Evolutionary conservation across 208 protist species (phyloP), one percentile per base, ranked within the genome.

Genomic region (Leishmania tropica): DNA sequence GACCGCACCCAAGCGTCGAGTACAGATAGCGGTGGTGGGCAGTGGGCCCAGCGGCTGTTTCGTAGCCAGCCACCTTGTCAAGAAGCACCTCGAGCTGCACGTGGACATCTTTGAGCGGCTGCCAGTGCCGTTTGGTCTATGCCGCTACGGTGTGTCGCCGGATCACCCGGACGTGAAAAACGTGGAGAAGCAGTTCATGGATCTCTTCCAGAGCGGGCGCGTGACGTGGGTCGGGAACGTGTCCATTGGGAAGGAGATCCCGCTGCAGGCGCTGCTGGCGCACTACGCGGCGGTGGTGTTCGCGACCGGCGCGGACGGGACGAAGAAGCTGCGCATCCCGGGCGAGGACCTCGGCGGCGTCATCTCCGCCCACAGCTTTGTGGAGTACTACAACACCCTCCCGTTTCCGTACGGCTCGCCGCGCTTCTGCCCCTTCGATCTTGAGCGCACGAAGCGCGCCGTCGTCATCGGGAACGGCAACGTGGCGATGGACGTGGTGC

Each of bases 161-260:
- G 99, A 99, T 85, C 99, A 99, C 85, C 98, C 95, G 1, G 98
- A 99, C 77, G 98, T 99, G 68, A 99, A 99, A 81, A 98, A 98
- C 75, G 97, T 99, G 45, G 94, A 95, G 84, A 90, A 92, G 75
- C 92, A 97, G 79, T 99, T 98, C 77, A 80, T 95, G 73, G 78
- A 94, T 42, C 88, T 99, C 71, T 96, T 96, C 81, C 86, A 93
- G 78, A 84, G 87, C 47, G 89, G 87, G 11, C 87, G 91, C 67
- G 88, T 97, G 17, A 93, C 92, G 47, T 99, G 96, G 89, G 90
- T 98, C 64, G 98, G 98, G 40, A 99, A 99, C 89, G 91, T 99
- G 11, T 80, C 83, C 4, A 76, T 99, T 17, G 97, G 97, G 24
- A 93, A 85, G 54, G 90, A 96, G 5, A 81, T 99, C 17, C 88